phyloP scores from a whole-genome alignment of 2,329 filamentous ascomycete genomes.

The Biscogniauxia mediterranea region DNA sequence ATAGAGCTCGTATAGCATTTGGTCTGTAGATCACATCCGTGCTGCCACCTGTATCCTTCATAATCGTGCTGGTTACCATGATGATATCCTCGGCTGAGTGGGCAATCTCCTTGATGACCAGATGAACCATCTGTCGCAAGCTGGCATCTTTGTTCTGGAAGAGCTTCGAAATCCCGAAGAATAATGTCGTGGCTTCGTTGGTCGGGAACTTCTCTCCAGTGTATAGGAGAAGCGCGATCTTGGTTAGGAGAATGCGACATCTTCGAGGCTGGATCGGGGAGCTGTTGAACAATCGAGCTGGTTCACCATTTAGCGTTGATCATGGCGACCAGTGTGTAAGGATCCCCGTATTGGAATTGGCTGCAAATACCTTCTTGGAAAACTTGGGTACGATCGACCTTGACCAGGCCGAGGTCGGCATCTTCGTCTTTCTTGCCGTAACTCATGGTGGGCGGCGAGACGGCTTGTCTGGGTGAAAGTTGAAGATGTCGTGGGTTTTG shows the following conservation, averaged over 20 bases:
- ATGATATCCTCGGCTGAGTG: conserved; percentile 97
- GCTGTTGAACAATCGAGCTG: conserved; percentile 95
- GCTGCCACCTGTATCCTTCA: conserved; percentile 97
- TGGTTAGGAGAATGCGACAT: conserved; percentile 96
- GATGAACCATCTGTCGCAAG: conserved; percentile 96
- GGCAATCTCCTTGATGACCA: conserved; percentile 96
- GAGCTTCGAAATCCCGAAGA: conserved; percentile 98
- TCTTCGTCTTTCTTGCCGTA: conserved; percentile 99
- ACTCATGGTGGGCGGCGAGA: conserved; percentile 65
- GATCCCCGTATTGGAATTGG: conserved; percentile 15
- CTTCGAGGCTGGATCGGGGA: conserved; percentile 94
- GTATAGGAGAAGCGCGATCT: conserved; percentile 94
- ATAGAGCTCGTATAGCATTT: conserved; percentile 93
- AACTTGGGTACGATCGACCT: conserved; percentile 95
- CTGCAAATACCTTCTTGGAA: conserved; percentile 86
- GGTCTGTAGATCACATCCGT: conserved; percentile 92
- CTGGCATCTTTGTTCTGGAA: conserved; percentile 99
- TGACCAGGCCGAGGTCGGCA: conserved; percentile 87
- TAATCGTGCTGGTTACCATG: conserved; percentile 99
- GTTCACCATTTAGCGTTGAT: conserved; percentile 36
- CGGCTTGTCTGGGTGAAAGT: conserved; percentile 27
- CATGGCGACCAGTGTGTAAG: conserved; percentile 24
- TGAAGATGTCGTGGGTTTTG: conserved; percentile 27
- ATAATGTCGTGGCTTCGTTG: conserved; percentile 95
- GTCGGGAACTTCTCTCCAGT: conserved; percentile 96